phyloP scores from a whole-genome alignment of 345 rosid genomes.

The Camelina neglecta region DNA sequence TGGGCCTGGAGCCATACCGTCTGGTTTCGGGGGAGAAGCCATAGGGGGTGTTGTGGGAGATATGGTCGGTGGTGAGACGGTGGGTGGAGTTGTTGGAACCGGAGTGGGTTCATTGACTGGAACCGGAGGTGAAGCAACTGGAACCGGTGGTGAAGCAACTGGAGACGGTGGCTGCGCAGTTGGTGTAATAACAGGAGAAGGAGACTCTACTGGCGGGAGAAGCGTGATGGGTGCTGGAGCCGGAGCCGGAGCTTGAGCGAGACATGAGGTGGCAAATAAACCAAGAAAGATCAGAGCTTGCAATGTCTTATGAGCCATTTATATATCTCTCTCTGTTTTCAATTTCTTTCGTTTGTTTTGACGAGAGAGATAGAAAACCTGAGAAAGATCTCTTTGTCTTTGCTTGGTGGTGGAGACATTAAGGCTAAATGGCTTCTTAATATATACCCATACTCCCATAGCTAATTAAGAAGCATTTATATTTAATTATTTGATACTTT shows the following conservation, averaged over 20 bases:
- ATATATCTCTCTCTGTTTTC: conserved; percentile 23
- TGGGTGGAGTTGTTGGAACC: conserved; percentile 36
- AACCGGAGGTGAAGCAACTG: conserved; percentile 33
- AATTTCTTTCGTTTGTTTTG: conserved; percentile 10
- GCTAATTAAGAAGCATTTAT: conserved; percentile 5
- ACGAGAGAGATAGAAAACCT: conserved; percentile 22
- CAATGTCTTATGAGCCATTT: conserved; percentile 53
- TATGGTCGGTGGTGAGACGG: conserved; percentile 17
- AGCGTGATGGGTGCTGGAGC: conserved; percentile 46
- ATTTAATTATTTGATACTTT: conserved; percentile 1
- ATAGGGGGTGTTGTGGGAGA: conserved; percentile 34
- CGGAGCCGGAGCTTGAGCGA: conserved; percentile 80
- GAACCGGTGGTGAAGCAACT: conserved; percentile 32
- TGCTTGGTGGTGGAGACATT: conserved; percentile 24
- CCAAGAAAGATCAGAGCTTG: conserved; percentile 65
- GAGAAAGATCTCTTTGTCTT: conserved; percentile 32
- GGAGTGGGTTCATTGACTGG: conserved; percentile 28
- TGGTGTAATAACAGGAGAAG: conserved; percentile 51
- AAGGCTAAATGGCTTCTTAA: background rate
- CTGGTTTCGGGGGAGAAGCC: conserved; percentile 41
- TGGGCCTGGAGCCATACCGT: conserved; percentile 36
- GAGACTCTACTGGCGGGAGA: conserved; percentile 44
- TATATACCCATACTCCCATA: conserved; percentile 3
- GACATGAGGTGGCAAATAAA: conserved; percentile 65
- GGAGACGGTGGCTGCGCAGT: conserved; percentile 33